Base-by-base conservation (phyloP, 495 filamentous ascomycete genomes). In the Thermochaetoides thermophila region DNA sequence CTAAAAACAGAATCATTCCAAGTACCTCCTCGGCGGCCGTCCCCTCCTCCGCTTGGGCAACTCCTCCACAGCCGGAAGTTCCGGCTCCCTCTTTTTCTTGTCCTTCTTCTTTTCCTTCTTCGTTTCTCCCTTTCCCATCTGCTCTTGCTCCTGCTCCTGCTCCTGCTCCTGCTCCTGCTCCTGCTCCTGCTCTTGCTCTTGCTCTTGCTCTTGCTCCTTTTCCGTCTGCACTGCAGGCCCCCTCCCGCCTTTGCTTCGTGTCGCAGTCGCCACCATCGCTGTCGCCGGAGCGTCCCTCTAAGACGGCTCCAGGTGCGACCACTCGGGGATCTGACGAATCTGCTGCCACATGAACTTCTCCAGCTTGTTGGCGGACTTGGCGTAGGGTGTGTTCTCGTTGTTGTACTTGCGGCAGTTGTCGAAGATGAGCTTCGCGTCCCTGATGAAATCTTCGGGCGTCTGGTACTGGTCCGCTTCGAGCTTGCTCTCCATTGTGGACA, bases 301-400 rank as follows among this genome's bases (percentile, higher is more conserved):
- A 29, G 58, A 54, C 6, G 29, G 26, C 49, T 62, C 63, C 25
- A 68, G 62, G 43, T 73, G 66, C n/a, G 81, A 86, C 89, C 91
- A 97, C 67, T 97, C 89, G 7, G 89, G 89, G 34, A 95, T 84
- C 37, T 80, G 77, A 46, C 79, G 78, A 46, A 97, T 80, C 63
- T 94, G 85, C 38, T 69, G 63, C 76, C 81, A 95, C 89, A 97
- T 92, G 50, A 75, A 93, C 57, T 89, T 95, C 60, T 97, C 89
- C 25, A 97, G 59, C 58, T 87, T 89, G 57, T 83, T 93, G 15
- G 89, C 89, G 35, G 78, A 83, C 61, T 97, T 97, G 17, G 84
- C 84, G 57, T 97, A 97, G 2, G 84, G 75, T 4, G 87, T 96
- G 17, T 60, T 91, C 63, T 95, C 91, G 46, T 85, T 91, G 51